These are phyloP conservation scores for Fusarium illudens DNA, from an alignment of 2,329 filamentous ascomycete genomes.

Conservation along the genomic window DNA sequence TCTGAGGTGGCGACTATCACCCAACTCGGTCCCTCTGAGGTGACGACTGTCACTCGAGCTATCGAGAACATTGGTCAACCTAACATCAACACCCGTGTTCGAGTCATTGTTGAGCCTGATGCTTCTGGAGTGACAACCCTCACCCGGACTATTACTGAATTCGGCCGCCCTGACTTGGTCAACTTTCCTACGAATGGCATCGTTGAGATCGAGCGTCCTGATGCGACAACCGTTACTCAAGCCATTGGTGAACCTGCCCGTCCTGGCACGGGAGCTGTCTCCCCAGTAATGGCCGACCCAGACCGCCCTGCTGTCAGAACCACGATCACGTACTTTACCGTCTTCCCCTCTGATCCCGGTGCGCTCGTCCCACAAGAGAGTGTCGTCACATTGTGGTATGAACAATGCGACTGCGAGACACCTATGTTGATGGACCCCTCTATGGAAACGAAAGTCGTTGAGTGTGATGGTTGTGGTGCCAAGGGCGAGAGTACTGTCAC, in stretches of 20 bases:
- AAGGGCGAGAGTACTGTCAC: constrained; percentile 37
- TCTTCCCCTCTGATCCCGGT: constrained; percentile 46
- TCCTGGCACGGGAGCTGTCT: neutral
- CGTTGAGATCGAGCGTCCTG: neutral
- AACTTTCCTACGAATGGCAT: neutral
- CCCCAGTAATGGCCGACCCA: neutral
- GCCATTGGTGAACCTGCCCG: neutral
- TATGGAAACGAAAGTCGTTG: constrained; percentile 35
- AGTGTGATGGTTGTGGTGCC: constrained; percentile 36
- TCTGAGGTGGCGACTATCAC: too few species aligned
- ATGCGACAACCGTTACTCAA: neutral
- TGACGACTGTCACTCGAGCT: neutral
- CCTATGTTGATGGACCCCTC: constrained; percentile 22
- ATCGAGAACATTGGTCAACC: neutral
- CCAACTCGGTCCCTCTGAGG: neutral
- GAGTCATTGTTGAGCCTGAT: neutral
- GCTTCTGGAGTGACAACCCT: neutral
- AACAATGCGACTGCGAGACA: constrained; percentile 35
- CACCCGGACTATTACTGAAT: neutral
- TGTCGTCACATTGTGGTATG: constrained; percentile 43
- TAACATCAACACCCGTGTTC: neutral
- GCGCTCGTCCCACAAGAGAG: constrained; percentile 46
- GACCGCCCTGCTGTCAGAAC: constrained; percentile 17
- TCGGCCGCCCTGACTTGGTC: neutral
- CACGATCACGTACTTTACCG: constrained; percentile 37